Evolutionary conservation across 768 basidiomycete species (phyloP), one percentile per base, ranked within the genome.

Genomic region (Naganishia antarctica): DNA sequence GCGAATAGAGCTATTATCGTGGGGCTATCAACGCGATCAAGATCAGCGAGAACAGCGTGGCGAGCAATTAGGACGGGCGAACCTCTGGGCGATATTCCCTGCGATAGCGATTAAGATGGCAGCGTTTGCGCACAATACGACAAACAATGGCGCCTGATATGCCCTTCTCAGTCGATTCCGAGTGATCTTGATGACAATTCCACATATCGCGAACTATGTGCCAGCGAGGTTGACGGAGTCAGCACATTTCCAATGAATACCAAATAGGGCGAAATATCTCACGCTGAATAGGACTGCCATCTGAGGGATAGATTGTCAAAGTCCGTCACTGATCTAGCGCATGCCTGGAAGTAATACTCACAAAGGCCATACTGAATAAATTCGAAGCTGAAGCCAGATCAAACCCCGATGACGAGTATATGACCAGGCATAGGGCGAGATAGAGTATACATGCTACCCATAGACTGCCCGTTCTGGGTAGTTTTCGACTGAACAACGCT

Each of bases 321-420:
- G 7, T 49, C 23, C 29, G 25, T 21, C 1, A 71, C 49, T n/a
- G n/a, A n/a, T 44, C 66, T 73, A 7, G 62, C 70, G 5, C 69
- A 72, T 7, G 4, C 15, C 31, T 43, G 4, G 31, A 23, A 50
- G 13, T 18, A 31, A 13, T 21, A 50, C 62, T 63, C 16, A 63
- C 62, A 34, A 71, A 69, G 64, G 66, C 70, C 53, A 61, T 74
- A 4, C 70, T 71, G 63, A 71, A 67, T 46, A 74, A 70, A 23
- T 40, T 76, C 3, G 71, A 74, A 70, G 62, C 49, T 47, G 53
- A 50, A 40, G 50, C 25, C 50, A 63, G 50, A 9, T 40, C 40
- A 43, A 83, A 83, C 1, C 83, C 83, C 0, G 85, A 80, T 50
- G 81, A 83, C 0, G 83, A 83, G 71, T 87, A 89, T 4, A 89